phyloP scores from a whole-genome alignment of 768 basidiomycete species.

The Exsudoporus frostii region DNA sequence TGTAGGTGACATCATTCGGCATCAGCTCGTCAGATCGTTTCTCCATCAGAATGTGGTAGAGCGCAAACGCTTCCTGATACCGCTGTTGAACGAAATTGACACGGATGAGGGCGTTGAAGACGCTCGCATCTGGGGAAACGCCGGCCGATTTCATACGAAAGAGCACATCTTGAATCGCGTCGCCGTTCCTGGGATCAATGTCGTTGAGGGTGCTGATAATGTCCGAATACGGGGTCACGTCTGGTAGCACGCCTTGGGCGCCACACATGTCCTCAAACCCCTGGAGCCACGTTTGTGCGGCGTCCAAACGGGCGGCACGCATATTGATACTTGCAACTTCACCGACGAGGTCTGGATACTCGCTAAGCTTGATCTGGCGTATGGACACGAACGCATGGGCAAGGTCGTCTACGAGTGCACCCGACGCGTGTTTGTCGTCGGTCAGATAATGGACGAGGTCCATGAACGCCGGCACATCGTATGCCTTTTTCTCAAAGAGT shows the following conservation, averaged over 20 bases:
- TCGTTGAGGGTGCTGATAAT: constrained; percentile 39
- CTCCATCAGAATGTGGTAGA: constrained; percentile 41
- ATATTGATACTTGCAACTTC: constrained; percentile 38
- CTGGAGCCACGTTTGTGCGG: constrained; percentile 30
- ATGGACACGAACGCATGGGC: constrained; percentile 20
- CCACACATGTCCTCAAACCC: constrained; percentile 24
- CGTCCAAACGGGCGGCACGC: constrained; percentile 31
- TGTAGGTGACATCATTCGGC: constrained; percentile 47
- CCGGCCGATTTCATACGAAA: constrained; percentile 38
- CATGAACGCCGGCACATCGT: constrained; percentile 24
- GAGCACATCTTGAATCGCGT: constrained; percentile 36
- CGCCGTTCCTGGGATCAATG: constrained; percentile 27
- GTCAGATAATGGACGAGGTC: constrained; percentile 26
- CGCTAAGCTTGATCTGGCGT: constrained; percentile 20
- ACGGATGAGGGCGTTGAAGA: constrained; percentile 51
- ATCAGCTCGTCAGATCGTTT: constrained; percentile 30
- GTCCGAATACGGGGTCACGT: constrained; percentile 34
- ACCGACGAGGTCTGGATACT: constrained; percentile 33
- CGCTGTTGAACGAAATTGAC: constrained; percentile 34
- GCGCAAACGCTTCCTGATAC: constrained; percentile 37
- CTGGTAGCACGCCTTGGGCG: constrained; percentile 9
- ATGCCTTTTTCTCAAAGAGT: constrained; percentile 13
- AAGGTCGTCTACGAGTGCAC: constrained; percentile 19
- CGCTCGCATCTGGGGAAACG: constrained; percentile 35
- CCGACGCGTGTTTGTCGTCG: constrained; percentile 11